These are phyloP conservation scores for Nectriaceae sp. DNA, from an alignment of 2,329 filamentous ascomycete species.

Conservation along the genomic window DNA sequence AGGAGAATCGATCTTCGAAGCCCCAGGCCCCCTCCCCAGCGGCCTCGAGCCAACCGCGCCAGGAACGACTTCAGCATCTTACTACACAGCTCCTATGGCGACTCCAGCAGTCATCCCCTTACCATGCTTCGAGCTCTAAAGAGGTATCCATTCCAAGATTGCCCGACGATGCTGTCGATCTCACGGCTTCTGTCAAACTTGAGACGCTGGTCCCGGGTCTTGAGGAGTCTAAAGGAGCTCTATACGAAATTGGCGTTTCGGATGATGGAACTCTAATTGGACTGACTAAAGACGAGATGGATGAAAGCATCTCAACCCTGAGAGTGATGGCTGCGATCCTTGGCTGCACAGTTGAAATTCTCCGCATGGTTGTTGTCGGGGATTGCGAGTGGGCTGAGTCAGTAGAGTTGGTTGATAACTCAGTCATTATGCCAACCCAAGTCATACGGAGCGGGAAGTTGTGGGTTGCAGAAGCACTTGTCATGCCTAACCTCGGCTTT, in stretches of 20 bases:
- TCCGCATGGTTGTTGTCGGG: constrained; percentile 82
- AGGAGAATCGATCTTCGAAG: constrained; percentile 13
- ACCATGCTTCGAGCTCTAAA: constrained; percentile 78
- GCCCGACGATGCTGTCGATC: constrained; percentile 61
- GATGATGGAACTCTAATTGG: constrained; percentile 93
- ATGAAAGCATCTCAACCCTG: constrained; percentile 84
- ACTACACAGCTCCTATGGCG: constrained; percentile 96
- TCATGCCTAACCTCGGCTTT: constrained; percentile 69
- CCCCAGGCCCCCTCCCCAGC: constrained; percentile 34
- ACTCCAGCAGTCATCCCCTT: constrained; percentile 89
- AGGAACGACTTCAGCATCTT: constrained; percentile 83
- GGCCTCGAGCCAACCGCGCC: constrained; percentile 68
- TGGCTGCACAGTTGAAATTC: constrained; percentile 80
- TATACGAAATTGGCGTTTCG: constrained; percentile 95
- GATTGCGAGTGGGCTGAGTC: constrained; percentile 73
- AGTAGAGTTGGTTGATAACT: constrained; percentile 31
- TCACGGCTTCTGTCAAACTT: constrained; percentile 49
- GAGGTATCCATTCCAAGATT: constrained; percentile 75
- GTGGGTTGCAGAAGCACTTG: constrained; percentile 86
- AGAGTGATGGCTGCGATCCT: constrained; percentile 90
- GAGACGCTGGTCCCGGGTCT: constrained; percentile 72
- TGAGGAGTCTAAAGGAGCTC: constrained; percentile 87
- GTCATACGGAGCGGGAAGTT: constrained; percentile 54
- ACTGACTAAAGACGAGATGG: constrained; percentile 85
- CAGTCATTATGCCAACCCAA: constrained; percentile 20